Evolutionary conservation across 2,329 filamentous ascomycete species (phyloP), one percentile per base, ranked within the genome.

Genomic region (Fusarium tupiense): DNA sequence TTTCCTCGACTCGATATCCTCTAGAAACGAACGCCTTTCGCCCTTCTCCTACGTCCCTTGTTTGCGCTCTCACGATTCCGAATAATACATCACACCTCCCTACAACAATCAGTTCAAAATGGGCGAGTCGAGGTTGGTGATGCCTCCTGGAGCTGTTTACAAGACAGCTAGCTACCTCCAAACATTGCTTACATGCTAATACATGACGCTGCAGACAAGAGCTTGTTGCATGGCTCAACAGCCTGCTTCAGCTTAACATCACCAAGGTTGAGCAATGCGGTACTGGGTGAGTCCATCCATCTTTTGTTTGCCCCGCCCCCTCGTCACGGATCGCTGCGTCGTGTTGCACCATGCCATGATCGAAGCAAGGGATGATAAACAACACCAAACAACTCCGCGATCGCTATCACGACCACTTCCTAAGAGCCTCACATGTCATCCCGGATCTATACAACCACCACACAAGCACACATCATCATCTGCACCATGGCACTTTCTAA

Each of bases 191-290:
- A 56, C 41, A 41, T 63, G 37, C 79, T 80, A 54, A 80, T 73
- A 33, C n/a, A 35, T 38, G 19, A 26, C n/a, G 29, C 53, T n/a
- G 63, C 80, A 98, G 96, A 88, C 96, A 99, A 86, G 96, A 99
- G 87, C 91, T 99, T 79, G 89, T 99, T 79, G 90, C 92, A 86
- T 99, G 96, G 96, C 88, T 98, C 77, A 99, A 99, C 89, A 96
- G 94, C 89, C 93, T 99, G 73, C 91, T 99, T 59, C 95, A 98
- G 87, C 92, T 99, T 81, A 99, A 98, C 87, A 91, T 99, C 80
- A 98, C 93, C 80, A 98, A 98, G 86, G 94, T 99, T 83, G 96
- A 99, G 87, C 96, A 99, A 89, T 98, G 96, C 84, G 96, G 96
- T 83, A 98, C 96, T 81, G 96, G 96, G 96, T 98, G 74, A 80